Conservation (phyloP, 176 grass and related monocot genomes). For the Areca catechu region DNA sequence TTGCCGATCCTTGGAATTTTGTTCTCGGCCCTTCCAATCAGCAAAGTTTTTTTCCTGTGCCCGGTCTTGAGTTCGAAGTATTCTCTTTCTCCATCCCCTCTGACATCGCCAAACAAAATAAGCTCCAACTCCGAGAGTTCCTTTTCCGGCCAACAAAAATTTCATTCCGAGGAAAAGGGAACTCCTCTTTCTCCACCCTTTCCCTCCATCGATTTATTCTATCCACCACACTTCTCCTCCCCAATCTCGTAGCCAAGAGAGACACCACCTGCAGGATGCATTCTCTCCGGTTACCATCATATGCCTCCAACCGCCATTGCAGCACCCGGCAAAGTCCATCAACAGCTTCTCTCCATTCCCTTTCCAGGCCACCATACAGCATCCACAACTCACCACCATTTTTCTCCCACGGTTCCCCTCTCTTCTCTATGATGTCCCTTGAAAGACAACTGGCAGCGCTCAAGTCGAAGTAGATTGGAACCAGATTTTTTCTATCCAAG, state of each 20-base stretch:
- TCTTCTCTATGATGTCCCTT: conserved; percentile 92
- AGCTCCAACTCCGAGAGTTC: conserved; percentile 89
- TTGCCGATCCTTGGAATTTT: conserved; percentile 7
- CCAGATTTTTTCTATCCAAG: conserved; percentile 64
- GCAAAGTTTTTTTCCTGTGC: conserved; percentile 42
- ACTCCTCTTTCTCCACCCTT: conserved; percentile 75
- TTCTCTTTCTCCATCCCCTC: conserved; percentile 79
- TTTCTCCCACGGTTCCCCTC: conserved; percentile 92
- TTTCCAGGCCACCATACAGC: conserved; percentile 83
- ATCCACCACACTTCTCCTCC: conserved; percentile 78
- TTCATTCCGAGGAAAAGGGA: conserved; percentile 73
- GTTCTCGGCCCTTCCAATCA: conserved; percentile 29
- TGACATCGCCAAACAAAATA: conserved; percentile 89
- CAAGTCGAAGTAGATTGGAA: conserved; percentile 90
- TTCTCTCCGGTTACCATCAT: conserved; percentile 78
- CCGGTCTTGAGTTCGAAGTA: conserved; percentile 81
- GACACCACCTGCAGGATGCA: conserved; percentile 63
- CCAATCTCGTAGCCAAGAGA: conserved; percentile 71
- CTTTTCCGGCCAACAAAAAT: conserved; percentile 84
- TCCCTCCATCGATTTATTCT: conserved; percentile 77
- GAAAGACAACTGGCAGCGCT: conserved; percentile 73
- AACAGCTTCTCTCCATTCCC: conserved; percentile 83
- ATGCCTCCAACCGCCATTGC: conserved; percentile 71
- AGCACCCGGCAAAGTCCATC: conserved; percentile 72
- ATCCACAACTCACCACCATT: conserved; percentile 97